Base-by-base conservation (phyloP, 2,329 filamentous ascomycete genomes). In the Dendryphion nanum region DNA sequence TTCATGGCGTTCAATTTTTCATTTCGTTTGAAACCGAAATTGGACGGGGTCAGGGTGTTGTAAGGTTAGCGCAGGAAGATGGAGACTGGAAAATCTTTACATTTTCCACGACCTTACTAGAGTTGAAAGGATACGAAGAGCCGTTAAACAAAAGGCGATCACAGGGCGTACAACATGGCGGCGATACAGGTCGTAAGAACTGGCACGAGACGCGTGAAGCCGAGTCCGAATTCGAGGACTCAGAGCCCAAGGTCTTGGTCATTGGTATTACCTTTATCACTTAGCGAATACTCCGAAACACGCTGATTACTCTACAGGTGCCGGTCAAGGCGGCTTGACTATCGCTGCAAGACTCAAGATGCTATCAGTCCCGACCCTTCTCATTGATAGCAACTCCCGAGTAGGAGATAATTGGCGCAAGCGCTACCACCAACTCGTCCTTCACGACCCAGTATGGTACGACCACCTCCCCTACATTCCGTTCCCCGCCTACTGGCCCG, bases 351-450 rank as follows among this genome's bases (percentile, higher is more conserved):
- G 72, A 3, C 50, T 73, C 12, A 60, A 70, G 44, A 68, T 71
- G 26, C 52, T 75, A 7, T 63, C 65, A 3, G 43, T 73, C 4
- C 59, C 60, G 1, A 64, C 69, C 18, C 51, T 75, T 6, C 58
- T 74, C n/a, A 57, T 76, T 30, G 72, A 75, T 31, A 59, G 61
- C 17, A 68, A 69, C 20, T 51, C 55, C 16, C 48, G 59, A 1
- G 59, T 74, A 4, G 72, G 73, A 2, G 67, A 73, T 37, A 71
- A 68, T 30, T 76, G 72, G 72, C 57, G 58, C 2, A 60, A 66
- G 33, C 59, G 72, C 33, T 75, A 76, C 42, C 66, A 71, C 26
- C 69, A 69, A 15, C 57, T 69, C 6, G 66, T 67, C 10, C 61
- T 64, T 18, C 66, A 69, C 43, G 66, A 68, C 6, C 61, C 60